A percentile compares a stretch with the other conserved stretches of the same genome.
phyloP scores from a whole-genome alignment of 73 alveolate genomes.

The Paramecium biaurelia region DNA sequence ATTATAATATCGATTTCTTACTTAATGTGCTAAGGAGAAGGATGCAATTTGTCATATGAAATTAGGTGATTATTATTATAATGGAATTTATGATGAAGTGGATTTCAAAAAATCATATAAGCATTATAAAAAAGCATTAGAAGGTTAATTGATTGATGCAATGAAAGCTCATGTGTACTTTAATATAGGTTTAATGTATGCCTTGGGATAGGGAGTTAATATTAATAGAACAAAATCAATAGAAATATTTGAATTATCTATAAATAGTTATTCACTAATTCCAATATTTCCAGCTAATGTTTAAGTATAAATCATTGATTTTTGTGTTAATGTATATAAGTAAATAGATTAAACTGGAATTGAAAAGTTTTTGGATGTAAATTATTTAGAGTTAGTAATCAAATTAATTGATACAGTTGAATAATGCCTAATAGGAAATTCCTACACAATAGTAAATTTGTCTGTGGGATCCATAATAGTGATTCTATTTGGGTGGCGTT shows the following conservation, averaged over 20 bases:
- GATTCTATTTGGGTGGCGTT: background rate
- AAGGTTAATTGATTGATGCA: background rate
- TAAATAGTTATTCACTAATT: background rate
- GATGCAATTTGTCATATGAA: background rate
- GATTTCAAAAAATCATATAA: background rate
- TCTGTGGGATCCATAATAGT: background rate
- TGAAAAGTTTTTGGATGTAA: background rate
- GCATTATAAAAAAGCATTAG: background rate
- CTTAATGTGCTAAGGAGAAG: background rate
- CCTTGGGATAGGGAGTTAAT: background rate
- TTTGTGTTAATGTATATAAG: background rate
- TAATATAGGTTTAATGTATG: background rate
- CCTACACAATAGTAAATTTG: background rate
- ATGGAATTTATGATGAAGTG: background rate
- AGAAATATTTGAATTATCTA: background rate
- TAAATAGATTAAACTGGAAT: background rate
- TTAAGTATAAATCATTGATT: background rate
- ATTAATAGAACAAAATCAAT: background rate
- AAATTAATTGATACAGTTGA: background rate
- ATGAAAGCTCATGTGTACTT: conserved; percentile 22
- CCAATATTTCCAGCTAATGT: background rate
- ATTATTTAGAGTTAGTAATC: background rate
- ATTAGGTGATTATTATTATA: conserved; percentile 17
- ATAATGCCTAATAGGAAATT: background rate
- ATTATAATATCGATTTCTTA: background rate